Evolutionary conservation across 768 basidiomycete genomes (phyloP).

Genomic region (Chalciporus piperatus): DNA sequence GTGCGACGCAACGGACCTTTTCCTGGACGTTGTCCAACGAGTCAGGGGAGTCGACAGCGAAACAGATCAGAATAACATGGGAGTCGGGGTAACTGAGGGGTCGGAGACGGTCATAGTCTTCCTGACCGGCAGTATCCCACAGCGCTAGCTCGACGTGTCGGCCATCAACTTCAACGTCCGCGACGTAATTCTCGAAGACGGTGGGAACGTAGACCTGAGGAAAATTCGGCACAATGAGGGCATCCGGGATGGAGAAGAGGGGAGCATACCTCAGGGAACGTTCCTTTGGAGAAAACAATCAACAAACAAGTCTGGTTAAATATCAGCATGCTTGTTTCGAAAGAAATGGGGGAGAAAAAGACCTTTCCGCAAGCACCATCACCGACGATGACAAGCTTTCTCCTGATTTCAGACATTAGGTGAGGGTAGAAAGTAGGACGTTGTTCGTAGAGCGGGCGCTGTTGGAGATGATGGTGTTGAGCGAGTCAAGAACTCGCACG

Average conservation of each 20-base stretch:
- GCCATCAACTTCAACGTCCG: conserved; percentile 97
- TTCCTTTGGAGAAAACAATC: conserved; percentile 96
- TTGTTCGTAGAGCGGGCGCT: conserved; percentile 33
- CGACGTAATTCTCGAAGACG: conserved; percentile 99
- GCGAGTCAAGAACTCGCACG: conserved; percentile 38
- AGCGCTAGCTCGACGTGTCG: conserved; percentile 98
- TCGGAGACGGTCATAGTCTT: conserved; percentile 98
- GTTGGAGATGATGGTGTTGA: conserved; percentile 37
- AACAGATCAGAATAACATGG: conserved; percentile 99
- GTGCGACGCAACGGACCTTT: conserved; percentile 64
- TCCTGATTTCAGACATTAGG: conserved; percentile 93
- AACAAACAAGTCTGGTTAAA: conserved; percentile 76
- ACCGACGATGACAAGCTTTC: conserved; percentile 98
- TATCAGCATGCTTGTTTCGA: conserved; percentile 18
- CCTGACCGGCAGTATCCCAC: conserved; percentile 99
- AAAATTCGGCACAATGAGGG: background rate
- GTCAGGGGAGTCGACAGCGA: conserved; percentile 96
- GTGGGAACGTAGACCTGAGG: conserved; percentile 96
- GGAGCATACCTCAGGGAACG: conserved; percentile 80
- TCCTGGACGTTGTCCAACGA: conserved; percentile 99
- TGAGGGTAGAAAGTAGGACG: conserved; percentile 34
- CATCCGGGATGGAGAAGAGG: background rate
- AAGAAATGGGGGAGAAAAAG: background rate
- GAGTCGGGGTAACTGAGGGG: conserved; percentile 98
- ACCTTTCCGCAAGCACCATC: conserved; percentile 98